Base-by-base conservation (phyloP, 1,284 basidiomycete genomes). In the Marasmius fiardii region DNA sequence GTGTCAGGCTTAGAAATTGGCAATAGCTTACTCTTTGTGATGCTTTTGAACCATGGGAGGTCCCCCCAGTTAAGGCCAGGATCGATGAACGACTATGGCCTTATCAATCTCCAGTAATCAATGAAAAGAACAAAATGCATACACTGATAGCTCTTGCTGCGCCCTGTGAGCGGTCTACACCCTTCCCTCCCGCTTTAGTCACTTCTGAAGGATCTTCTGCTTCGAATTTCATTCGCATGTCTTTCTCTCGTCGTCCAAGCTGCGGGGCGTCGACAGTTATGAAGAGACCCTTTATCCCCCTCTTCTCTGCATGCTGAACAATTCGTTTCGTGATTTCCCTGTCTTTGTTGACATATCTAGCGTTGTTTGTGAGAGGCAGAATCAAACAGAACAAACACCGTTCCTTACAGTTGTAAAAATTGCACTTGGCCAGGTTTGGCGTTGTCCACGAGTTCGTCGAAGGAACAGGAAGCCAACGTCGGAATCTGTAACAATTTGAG, bases 141-240 rank as follows among this genome's bases (percentile, higher is more conserved):
- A 91, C 89, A 57, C 87, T 92, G 64, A 98, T 98, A n/a, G 95
- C 95, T 57, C 94, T 79, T 1, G 95, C 95, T 3, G 93, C 95
- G 48, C 95, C 95, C 69, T 96, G 92, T 39, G 90, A 88, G 44
- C 92, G 82, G 66, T 95, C 88, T 21, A 94, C 80, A 21, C 78
- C 78, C 58, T 81, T 74, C 55, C 83, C 77, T 26, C 80, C 76
- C 33, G 77, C 69, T 68, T 81, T 79, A 20, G 69, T 76, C 26
- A 88, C 77, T 69, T 87, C 83, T 64, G 90, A 83, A 3, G 91
- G 89, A 59, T 92, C 91, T 43, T 86, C 86, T 7, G 89, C 94
- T 43, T 93, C 93, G 61, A 97, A 97, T 68, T 95, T 96, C 81
- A 91, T 91, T 39, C 95, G 80, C 95, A 98, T 98, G 67, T 98